phyloP scores from a whole-genome alignment of 495 filamentous ascomycete species.

The Trichocladium uniseriatum region DNA sequence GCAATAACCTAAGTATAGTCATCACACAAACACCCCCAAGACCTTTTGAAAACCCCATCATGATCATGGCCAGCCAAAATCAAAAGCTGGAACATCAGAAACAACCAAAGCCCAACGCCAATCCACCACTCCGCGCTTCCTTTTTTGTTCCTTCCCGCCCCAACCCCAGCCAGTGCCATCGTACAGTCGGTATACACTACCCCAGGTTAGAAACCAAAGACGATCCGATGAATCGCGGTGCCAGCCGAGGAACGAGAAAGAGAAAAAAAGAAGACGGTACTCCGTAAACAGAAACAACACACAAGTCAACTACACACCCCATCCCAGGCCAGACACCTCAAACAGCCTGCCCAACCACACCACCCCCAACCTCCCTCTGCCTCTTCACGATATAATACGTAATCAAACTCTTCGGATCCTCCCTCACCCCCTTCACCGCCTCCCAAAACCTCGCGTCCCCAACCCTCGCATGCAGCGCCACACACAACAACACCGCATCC shows the following conservation, averaged over 20 bases:
- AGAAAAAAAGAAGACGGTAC: no score
- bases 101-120: not conserved
- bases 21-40: not conserved
- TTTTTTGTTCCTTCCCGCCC: no score
- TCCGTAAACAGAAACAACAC: no score
- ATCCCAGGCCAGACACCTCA: not conserved
- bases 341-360: not conserved
- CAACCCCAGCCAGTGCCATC: no score
- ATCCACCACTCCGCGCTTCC: no score
- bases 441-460: conserved; percentile 58
- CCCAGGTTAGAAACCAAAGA: no score
- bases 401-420: conserved; percentile 63
- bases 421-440: conserved; percentile 50
- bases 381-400: conserved; percentile 74
- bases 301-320: no score
- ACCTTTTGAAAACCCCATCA: not conserved
- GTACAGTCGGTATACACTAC: no score
- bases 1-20: not conserved
- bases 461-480: conserved; percentile 60
- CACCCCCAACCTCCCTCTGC: conserved; percentile 34
- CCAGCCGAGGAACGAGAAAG: no score
- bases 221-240: no score
- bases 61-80: not conserved
- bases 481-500: conserved; percentile 67
- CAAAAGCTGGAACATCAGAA: not conserved